Conservation (phyloP, 208 protist genomes). For the Crithidia brevicula region DNA sequence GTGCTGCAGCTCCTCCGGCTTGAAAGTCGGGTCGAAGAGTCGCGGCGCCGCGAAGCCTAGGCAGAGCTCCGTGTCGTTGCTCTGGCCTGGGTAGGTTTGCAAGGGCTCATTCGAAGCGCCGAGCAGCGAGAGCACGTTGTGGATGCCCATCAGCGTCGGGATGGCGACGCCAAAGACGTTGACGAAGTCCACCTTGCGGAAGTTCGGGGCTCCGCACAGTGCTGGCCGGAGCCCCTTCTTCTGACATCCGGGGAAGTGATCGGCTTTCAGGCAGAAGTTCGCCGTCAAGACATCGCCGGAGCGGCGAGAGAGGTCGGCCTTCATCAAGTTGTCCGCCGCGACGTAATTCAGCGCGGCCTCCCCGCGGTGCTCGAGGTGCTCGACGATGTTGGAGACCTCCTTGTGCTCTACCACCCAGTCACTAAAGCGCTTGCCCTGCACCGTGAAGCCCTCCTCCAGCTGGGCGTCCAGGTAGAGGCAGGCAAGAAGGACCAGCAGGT, state of each 20-base stretch:
- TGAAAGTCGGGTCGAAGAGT: slow-evolving; percentile 81
- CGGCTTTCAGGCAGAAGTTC: slow-evolving; percentile 89
- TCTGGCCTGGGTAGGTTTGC: slow-evolving; percentile 65
- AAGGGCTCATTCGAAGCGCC: slow-evolving; percentile 76
- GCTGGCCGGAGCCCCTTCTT: slow-evolving; percentile 86
- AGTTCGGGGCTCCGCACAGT: slow-evolving; percentile 88
- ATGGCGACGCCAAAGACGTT: slow-evolving; percentile 92
- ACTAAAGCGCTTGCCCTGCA: slow-evolving; percentile 52
- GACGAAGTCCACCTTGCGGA: slow-evolving; percentile 81
- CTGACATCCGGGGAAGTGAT: slow-evolving; percentile 91
- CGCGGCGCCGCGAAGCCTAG: slow-evolving; percentile 79
- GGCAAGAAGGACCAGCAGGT: slow-evolving; percentile 83
- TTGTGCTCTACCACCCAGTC: slow-evolving; percentile 65
- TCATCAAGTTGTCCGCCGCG: slow-evolving; percentile 67
- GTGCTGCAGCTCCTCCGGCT: slow-evolving; percentile 57
- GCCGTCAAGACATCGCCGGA: slow-evolving; percentile 84
- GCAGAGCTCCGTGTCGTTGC: slow-evolving; percentile 81
- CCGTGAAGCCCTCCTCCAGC: slow-evolving; percentile 25
- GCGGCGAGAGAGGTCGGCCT: slow-evolving; percentile 70
- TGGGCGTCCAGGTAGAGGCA: slow-evolving; percentile 81
- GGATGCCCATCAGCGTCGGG: slow-evolving; percentile 79
- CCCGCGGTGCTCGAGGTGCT: slow-evolving; percentile 63
- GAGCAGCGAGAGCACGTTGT: slow-evolving; percentile 89
- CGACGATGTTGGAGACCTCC: slow-evolving; percentile 84
- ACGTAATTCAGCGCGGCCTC: slow-evolving; percentile 80